Conservation (phyloP, 495 filamentous ascomycete species). For the Trichodelitschia bisporula region DNA sequence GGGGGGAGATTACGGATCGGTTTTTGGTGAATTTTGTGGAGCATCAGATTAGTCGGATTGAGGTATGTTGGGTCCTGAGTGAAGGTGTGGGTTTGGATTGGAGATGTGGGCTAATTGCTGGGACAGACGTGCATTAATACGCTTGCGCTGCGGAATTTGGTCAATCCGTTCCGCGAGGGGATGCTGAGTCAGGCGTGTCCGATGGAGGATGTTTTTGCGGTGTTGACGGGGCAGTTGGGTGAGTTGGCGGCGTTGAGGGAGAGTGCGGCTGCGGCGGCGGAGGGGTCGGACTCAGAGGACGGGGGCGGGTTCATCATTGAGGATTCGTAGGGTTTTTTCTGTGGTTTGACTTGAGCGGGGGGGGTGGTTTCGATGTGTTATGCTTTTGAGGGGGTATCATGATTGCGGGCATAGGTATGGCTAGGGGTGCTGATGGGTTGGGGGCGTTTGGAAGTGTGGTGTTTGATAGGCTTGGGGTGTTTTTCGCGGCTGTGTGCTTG, state of each 20-base stretch:
- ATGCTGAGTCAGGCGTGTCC: conserved; percentile 16
- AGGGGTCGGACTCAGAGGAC: too few relatives aligned
- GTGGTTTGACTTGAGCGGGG: too few relatives aligned
- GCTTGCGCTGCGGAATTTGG: conserved; percentile 18
- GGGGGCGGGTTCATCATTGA: too few relatives aligned
- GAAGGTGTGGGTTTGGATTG: not conserved
- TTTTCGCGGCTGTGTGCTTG: too few relatives aligned
- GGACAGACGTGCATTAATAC: conserved; percentile 17
- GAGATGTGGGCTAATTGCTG: not conserved
- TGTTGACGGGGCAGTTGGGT: conserved; percentile 11
- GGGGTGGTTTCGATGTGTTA: too few relatives aligned
- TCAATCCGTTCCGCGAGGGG: conserved; percentile 14
- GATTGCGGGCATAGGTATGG: too few relatives aligned
- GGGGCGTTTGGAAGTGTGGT: too few relatives aligned
- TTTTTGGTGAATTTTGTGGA: conserved; percentile 73
- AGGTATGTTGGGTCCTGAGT: conserved; percentile 50
- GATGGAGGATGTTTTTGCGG: conserved; percentile 16
- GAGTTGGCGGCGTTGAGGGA: conserved; percentile 12
- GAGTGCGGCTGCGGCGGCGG: too few relatives aligned
- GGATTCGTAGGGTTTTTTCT: too few relatives aligned
- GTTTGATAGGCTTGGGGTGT: too few relatives aligned
- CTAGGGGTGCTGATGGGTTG: too few relatives aligned
- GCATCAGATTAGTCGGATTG: conserved; percentile 82
- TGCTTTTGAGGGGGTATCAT: too few relatives aligned
- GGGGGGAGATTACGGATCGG: conserved; percentile 67